Evolutionary conservation across 345 rosid species (phyloP), one percentile per base, ranked within the genome.

Genomic region (Eucalyptus regnans): DNA sequence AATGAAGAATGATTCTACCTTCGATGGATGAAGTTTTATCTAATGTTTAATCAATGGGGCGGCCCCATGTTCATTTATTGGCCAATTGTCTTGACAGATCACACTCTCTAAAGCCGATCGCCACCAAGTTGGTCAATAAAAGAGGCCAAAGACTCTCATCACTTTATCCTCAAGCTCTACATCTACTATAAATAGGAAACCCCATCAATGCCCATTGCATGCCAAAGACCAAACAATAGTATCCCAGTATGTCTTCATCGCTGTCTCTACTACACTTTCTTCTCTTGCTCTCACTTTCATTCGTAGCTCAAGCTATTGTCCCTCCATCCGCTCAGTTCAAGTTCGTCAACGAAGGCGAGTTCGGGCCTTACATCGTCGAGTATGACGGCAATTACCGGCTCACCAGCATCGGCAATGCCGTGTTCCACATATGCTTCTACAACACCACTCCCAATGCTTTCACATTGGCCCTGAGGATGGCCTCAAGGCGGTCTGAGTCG

Each of bases 401-500:
- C 50, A n/a, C 86, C 8, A 23, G 50, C 81, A 66, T 87, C 23
- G 33, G 51, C 80, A 64, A 27, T 7, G 33, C 91, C 9, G 93
- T 93, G 2, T 94, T 95, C 88, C 93, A 90, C 46, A 90, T 95
- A 9, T 92, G 93, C 88, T 94, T 94, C 89, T 94, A 91, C 80
- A 92, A 93, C 91, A 93, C 93, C 87, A 94, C 95, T 12, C 95
- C 94, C 7, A 92, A 93, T 58, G 91, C 93, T 48, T 93, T 88
- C 90, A 94, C 94, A 33, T 9, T 94, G 31, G 96, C 96, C n/a
- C 89, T 96, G 3, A 91, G 97, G 20, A 93, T 94, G 90, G 97
- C 93, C 15, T 89, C 88, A 50, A 86, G 50, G 41, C 89, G 90
- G 48, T 91, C 95, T 27, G 92, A 92, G 37, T 91, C 94, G 0